These are phyloP conservation scores for Xylariaceae sp. DNA, from an alignment of 2,329 filamentous ascomycete genomes.

Conservation along the genomic window DNA sequence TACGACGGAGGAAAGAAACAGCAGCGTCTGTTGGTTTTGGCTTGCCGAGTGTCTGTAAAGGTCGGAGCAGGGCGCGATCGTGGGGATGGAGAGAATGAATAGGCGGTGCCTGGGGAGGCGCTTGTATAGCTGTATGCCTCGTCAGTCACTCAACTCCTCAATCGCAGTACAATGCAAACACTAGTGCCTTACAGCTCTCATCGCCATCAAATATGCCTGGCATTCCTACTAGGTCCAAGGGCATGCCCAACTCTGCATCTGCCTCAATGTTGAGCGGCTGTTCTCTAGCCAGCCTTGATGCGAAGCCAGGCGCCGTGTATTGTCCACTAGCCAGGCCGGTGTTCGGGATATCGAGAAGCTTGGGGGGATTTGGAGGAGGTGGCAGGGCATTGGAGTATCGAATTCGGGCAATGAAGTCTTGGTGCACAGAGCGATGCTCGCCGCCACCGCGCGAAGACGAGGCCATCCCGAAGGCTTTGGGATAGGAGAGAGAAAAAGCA, in stretches of 20 bases:
- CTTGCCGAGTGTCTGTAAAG: conserved; percentile 84
- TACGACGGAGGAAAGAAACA: conserved; percentile 92
- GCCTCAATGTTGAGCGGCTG: conserved; percentile 96
- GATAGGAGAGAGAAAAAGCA: conserved; percentile 4
- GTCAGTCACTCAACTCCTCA: conserved; percentile 20
- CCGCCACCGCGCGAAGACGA: conserved; percentile 51
- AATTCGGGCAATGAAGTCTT: conserved; percentile 96
- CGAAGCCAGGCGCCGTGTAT: conserved; percentile 90
- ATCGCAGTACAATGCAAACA: neutral
- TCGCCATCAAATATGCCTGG: conserved; percentile 94
- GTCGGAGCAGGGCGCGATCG: conserved; percentile 83
- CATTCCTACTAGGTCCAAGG: conserved; percentile 91
- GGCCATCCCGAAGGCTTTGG: conserved; percentile 43
- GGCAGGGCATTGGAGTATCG: conserved; percentile 95
- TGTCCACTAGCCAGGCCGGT: conserved; percentile 84
- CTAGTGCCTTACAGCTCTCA: conserved; percentile 76
- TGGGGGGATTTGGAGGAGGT: conserved; percentile 90
- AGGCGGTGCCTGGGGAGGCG: conserved; percentile 71
- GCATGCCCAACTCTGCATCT: conserved; percentile 97
- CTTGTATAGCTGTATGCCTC: conserved; percentile 73
- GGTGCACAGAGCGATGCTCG: conserved; percentile 71
- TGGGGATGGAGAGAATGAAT: conserved; percentile 86
- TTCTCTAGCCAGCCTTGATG: conserved; percentile 84
- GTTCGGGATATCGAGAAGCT: conserved; percentile 95
- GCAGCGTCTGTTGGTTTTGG: conserved; percentile 75